Conservation (phyloP, 2,329 filamentous ascomycete genomes). For the Phoma herbarum region DNA sequence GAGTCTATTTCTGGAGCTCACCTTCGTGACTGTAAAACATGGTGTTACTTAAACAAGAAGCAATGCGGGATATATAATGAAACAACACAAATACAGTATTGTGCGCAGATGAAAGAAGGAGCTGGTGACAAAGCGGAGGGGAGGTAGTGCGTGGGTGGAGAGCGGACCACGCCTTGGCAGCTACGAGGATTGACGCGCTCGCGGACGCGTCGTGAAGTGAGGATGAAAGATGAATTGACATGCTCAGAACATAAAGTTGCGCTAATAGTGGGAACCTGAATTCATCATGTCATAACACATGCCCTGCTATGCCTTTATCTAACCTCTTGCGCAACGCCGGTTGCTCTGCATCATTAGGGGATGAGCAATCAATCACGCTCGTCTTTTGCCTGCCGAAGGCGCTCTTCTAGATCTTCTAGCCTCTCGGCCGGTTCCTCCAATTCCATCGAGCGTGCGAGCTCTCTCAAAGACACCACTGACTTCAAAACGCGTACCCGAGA, state of each 20-base stretch:
- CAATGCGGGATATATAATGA: slow-evolving; percentile 7
- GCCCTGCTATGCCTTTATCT: slow-evolving; percentile 28
- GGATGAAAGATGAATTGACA: slow-evolving; percentile 5
- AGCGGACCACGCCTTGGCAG: slow-evolving; percentile 14
- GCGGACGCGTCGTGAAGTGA: slow-evolving; percentile 33
- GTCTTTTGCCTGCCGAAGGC: not conserved
- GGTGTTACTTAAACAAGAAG: slow-evolving; percentile 31
- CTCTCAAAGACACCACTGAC: not conserved
- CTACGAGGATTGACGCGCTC: slow-evolving; percentile 23
- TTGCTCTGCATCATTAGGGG: slow-evolving; percentile 27
- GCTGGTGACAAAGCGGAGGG: not conserved
- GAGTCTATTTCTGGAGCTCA: slow-evolving; percentile 55
- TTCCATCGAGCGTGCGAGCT: not conserved
- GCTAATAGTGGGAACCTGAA: slow-evolving; percentile 18
- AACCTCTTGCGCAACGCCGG: slow-evolving; percentile 45
- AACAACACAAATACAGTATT: slow-evolving; percentile 12
- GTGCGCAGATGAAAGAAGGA: not conserved
- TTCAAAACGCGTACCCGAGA: not conserved
- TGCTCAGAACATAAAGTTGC: not conserved
- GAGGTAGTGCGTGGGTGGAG: not conserved
- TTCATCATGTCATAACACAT: slow-evolving; percentile 33
- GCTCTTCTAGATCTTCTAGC: not conserved
- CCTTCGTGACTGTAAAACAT: slow-evolving; percentile 99
- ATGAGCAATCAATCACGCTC: not conserved
- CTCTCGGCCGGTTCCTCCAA: not conserved